These are phyloP conservation scores for Toxoplasma gondii DNA, from an alignment of 169 alveolate genomes.

Conservation along the genomic window DNA sequence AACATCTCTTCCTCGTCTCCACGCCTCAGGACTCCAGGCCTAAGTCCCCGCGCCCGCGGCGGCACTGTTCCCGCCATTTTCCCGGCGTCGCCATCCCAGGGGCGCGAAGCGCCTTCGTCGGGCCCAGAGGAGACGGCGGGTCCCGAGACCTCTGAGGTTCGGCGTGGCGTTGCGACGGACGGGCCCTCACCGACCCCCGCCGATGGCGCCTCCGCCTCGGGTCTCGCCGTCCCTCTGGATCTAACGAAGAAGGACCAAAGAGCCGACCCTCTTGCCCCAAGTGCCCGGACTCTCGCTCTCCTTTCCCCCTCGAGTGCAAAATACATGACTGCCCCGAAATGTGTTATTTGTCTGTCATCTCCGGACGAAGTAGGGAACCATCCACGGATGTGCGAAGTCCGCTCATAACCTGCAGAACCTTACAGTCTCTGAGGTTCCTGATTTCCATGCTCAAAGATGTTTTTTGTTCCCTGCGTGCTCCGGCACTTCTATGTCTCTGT, in stretches of 20 bases:
- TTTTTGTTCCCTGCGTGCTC: too few relatives aligned
- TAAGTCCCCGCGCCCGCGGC: too few relatives aligned
- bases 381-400: too few relatives aligned
- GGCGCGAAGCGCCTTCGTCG: neutral
- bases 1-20: too few relatives aligned
- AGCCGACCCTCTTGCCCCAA: neutral
- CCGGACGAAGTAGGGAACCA: neutral
- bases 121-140: neutral
- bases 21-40: too few relatives aligned
- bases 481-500: too few relatives aligned
- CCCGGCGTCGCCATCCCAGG: neutral
- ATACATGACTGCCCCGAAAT: conserved; percentile 11
- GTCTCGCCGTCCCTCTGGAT: neutral
- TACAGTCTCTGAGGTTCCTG: too few relatives aligned
- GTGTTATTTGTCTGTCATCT: neutral
- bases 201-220: neutral
- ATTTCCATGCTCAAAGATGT: too few relatives aligned
- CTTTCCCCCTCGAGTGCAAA: conserved; percentile 6
- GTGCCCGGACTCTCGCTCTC: neutral
- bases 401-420: too few relatives aligned
- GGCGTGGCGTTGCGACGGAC: neutral
- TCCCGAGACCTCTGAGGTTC: neutral
- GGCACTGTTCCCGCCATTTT: too few relatives aligned
- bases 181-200: neutral
- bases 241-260: neutral